Percentiles rank a stretch among this genome's conserved stretches.
Evolutionary conservation across 148 eudicot genomes (phyloP).

Genomic region (Linanthus parryae): DNA sequence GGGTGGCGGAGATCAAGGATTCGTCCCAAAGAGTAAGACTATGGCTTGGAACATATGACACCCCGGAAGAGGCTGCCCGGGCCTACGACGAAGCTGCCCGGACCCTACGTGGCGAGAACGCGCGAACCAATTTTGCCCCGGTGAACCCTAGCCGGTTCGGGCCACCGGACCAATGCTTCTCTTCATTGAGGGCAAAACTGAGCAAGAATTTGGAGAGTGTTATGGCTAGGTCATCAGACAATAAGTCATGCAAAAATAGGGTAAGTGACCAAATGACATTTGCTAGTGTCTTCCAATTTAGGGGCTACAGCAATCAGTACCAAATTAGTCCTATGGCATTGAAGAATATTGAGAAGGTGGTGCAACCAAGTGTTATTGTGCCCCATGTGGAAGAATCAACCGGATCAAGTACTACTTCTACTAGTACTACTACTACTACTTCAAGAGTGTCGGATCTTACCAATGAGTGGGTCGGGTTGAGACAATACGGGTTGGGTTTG

Average conservation of each 20-base stretch:
- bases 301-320: constrained; percentile 19
- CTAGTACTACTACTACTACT: too few relatives aligned
- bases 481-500: constrained; percentile 23
- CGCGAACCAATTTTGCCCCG: constrained; percentile 34
- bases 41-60: constrained; percentile 53
- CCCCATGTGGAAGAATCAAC: constrained; percentile 22
- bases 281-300: constrained; percentile 39
- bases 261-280: constrained; percentile 51
- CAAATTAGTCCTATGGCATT: constrained; percentile 13
- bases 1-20: constrained; percentile 58
- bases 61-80: constrained; percentile 48
- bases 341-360: constrained; percentile 30
- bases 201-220: constrained; percentile 38
- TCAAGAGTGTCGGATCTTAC: constrained; percentile 29
- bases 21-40: constrained; percentile 41
- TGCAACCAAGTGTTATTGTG: constrained; percentile 42
- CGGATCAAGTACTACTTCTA: constrained; percentile 31
- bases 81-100: constrained; percentile 60
- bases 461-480: constrained; percentile 25
- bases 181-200: constrained; percentile 36
- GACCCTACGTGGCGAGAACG: constrained; percentile 44
- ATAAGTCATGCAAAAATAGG: constrained; percentile 30
- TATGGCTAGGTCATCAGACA: constrained; percentile 36
- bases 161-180: constrained; percentile 26
- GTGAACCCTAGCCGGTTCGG: not conserved